Percentiles rank a stretch among this genome's conserved stretches.
Evolutionary conservation across 805 yeast species (phyloP).

Genomic region (Ogataea trehalophila): DNA sequence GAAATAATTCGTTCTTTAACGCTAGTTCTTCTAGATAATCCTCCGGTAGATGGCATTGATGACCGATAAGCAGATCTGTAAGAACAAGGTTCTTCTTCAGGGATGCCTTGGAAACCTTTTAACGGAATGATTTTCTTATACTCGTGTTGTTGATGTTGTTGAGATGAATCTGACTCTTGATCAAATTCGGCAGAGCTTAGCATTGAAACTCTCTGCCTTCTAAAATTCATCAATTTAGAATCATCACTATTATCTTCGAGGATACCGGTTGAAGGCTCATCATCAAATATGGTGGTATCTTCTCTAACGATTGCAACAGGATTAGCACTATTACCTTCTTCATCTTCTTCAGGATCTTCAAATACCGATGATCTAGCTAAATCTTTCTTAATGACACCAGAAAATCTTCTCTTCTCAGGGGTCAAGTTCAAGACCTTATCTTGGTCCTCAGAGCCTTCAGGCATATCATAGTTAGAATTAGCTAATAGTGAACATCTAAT

Average conservation of each 20-base stretch:
- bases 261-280: constrained; percentile 6
- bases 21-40: constrained; percentile 1
- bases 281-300: constrained; percentile 18
- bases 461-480: constrained; percentile 25
- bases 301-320: constrained; percentile 5
- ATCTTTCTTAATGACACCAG: neutral
- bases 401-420: constrained; percentile 19
- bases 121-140: neutral
- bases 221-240: constrained; percentile 2
- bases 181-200: neutral
- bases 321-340: neutral
- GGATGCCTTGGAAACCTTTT: constrained; percentile 4
- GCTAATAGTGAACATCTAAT: constrained; percentile 26
- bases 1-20: constrained; percentile 8
- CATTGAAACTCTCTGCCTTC: constrained; percentile 6
- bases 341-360: constrained; percentile 27
- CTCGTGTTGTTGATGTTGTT: neutral
- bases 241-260: constrained; percentile 5
- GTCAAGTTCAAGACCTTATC: constrained; percentile 21
- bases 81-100: constrained; percentile 5
- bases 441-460: constrained; percentile 11
- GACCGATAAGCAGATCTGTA: neutral
- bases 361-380: constrained; percentile 18
- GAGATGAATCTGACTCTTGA: neutral
- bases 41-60: neutral